Evolutionary conservation across 2,329 filamentous ascomycete genomes (phyloP), one percentile per base, ranked within the genome.

Genomic region (Diplodia sapinea): DNA sequence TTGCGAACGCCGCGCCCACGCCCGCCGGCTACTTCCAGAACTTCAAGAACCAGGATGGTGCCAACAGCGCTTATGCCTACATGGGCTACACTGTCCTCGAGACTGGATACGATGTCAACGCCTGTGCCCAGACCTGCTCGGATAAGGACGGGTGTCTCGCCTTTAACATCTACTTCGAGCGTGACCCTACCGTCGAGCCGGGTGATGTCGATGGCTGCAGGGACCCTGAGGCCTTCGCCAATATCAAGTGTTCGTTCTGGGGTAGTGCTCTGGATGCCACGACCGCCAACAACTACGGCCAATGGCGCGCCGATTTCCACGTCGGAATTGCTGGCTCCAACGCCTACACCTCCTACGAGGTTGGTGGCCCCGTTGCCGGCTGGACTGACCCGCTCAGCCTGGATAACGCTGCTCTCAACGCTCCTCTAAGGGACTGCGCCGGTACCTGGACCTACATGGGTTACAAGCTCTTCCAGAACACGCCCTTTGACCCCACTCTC

Each of bases 381-480:
- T 36, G n/a, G 63, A 40, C 57, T 59, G 38, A 9, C 56, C 59
- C 52, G 68, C 69, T 67, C 70, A 38, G 17, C n/a, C 50, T 65
- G 17, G 69, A 66, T 20, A 73, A 73, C 29, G 70, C 69, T 47
- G 73, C 75, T 40, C 77, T 78, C 51, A 71, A 75, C 36, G 75
- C 76, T 2, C 75, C 73, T 1, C 50, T 65, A 2, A 17, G 43
- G 7, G 62, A 65, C 15, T 54, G 49, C 62, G 51, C 33, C 2
- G 20, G 20, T 5, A 55, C 62, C 20, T 70, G 77, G 59, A 77
- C 69, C 9, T 75, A 72, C 70, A 72, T 77, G 69, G 73, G 72
- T 36, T 59, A 62, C 12, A 73, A 70, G 59, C 62, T 70, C 26
- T 75, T 75, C 70, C 75, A 73, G 50, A 65, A 68, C 23, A 50